Evolutionary conservation across 106 monocot species (phyloP).

Genomic region (Vanilla planifolia): DNA sequence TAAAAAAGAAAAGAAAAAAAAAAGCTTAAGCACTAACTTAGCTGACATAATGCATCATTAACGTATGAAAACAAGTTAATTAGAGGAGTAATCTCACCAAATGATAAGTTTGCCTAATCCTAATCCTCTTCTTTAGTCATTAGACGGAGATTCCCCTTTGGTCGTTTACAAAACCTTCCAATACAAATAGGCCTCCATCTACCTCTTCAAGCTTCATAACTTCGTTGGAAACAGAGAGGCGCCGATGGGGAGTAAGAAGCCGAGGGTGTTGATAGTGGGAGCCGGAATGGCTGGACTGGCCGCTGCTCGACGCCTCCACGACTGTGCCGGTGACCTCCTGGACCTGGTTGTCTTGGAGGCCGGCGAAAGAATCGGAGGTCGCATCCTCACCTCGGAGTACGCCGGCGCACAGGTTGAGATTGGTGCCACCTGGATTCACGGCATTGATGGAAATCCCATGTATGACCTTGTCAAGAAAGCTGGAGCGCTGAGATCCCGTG

Average conservation of each 20-base stretch:
- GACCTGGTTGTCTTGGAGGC: conserved; percentile 57
- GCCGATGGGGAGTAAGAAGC: conserved; percentile 46
- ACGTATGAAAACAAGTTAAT: no score
- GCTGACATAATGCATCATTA: no score
- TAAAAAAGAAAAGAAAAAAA: no score
- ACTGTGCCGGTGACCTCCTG: conserved; percentile 23
- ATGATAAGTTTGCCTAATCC: background rate
- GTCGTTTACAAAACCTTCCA: no score
- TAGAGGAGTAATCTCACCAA: no score
- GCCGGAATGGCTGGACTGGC: conserved; percentile 71
- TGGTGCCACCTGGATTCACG: conserved; percentile 86
- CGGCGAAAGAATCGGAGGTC: conserved; percentile 48
- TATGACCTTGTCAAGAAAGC: conserved; percentile 40
- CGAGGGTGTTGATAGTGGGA: conserved; percentile 49
- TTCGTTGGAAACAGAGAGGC: background rate
- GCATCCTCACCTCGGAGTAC: conserved; percentile 47
- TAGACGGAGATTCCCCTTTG: no score
- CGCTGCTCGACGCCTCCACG: conserved; percentile 43
- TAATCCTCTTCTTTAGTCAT: background rate
- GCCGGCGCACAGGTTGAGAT: conserved; percentile 59
- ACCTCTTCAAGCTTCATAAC: no score
- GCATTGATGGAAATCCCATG: conserved; percentile 58
- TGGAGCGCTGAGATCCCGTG: conserved; percentile 22
- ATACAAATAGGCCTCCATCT: no score
- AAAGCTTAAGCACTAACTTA: no score